These are phyloP conservation scores for Pseudopyricularia javanii DNA, from an alignment of 2,329 filamentous ascomycete genomes.

Conservation along the genomic window DNA sequence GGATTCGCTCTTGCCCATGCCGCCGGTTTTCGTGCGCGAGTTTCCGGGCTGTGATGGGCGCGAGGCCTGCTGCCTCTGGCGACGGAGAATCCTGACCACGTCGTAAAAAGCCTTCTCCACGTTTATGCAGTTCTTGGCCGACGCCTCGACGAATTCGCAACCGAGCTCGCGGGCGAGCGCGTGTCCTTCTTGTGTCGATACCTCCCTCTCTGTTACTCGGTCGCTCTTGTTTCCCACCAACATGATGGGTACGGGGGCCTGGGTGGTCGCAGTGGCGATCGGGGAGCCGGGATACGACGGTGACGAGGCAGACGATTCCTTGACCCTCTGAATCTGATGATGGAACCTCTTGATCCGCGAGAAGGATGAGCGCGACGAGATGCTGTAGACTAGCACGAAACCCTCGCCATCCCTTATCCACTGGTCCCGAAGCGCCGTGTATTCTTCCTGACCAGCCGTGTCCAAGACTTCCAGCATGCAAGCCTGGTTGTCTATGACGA, in stretches of 20 bases:
- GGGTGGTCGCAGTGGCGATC: conserved; percentile 44
- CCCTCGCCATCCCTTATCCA: conserved; percentile 98
- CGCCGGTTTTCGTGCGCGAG: conserved; percentile 4
- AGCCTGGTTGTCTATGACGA: conserved; percentile 86
- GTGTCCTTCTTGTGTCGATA: conserved; percentile 91
- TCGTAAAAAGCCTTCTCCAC: conserved; percentile 98
- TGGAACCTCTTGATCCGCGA: conserved; percentile 91
- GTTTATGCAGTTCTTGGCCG: conserved; percentile 95
- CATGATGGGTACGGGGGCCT: conserved; percentile 82
- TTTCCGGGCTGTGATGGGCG: conserved; percentile 9
- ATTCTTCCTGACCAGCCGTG: conserved; percentile 96
- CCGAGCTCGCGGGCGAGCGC: conserved; percentile 83
- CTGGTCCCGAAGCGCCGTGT: conserved; percentile 90
- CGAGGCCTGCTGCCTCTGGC: conserved; percentile 23
- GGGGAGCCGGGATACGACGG: conserved; percentile 68
- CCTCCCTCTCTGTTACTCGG: conserved; percentile 86
- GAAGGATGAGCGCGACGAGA: conserved; percentile 92
- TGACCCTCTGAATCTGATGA: conserved; percentile 92
- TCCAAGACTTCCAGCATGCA: conserved; percentile 98
- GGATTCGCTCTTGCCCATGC: background rate
- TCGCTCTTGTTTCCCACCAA: conserved; percentile 98
- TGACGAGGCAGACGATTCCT: conserved; percentile 73
- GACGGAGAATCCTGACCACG: conserved; percentile 79
- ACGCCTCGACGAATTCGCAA: conserved; percentile 94
- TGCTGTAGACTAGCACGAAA: conserved; percentile 96